Conservation (phyloP, 2,329 filamentous ascomycete genomes). For the Colletotrichum sp. region DNA sequence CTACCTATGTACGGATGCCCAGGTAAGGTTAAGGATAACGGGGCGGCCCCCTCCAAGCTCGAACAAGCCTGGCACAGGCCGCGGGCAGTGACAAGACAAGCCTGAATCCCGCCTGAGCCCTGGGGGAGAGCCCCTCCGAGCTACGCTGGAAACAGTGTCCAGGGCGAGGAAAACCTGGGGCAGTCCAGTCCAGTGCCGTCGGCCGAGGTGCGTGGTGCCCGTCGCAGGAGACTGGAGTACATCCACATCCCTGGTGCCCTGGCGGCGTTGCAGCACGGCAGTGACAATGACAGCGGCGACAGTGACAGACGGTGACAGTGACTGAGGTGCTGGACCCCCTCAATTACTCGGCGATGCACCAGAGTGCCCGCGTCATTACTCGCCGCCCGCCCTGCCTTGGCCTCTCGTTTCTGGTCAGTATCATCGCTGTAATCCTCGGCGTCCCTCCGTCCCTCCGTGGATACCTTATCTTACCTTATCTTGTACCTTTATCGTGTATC, state of each 20-base stretch:
- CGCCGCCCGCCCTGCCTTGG: background rate
- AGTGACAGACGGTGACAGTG: background rate
- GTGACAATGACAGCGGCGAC: background rate
- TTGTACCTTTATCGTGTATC: background rate
- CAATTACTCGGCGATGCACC: background rate
- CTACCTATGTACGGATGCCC: background rate
- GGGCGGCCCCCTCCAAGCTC: background rate
- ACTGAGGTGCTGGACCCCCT: background rate
- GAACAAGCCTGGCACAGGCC: background rate
- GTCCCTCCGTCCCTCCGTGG: background rate
- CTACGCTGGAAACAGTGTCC: background rate
- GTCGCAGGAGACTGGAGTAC: background rate
- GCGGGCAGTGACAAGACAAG: background rate
- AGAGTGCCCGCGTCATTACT: slow-evolving; percentile 13
- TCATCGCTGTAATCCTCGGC: slow-evolving; percentile 6
- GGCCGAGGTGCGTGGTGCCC: background rate
- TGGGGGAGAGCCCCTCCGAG: background rate
- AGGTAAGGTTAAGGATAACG: background rate
- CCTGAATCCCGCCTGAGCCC: background rate
- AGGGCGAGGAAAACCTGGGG: slow-evolving; percentile 2
- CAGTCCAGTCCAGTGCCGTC: background rate
- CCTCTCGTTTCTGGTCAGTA: background rate
- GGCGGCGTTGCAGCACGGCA: background rate
- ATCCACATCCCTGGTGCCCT: background rate
- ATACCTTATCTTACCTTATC: background rate